Evolutionary conservation across 163 green algal species (phyloP).

Genomic region (Volvox carteri): DNA sequence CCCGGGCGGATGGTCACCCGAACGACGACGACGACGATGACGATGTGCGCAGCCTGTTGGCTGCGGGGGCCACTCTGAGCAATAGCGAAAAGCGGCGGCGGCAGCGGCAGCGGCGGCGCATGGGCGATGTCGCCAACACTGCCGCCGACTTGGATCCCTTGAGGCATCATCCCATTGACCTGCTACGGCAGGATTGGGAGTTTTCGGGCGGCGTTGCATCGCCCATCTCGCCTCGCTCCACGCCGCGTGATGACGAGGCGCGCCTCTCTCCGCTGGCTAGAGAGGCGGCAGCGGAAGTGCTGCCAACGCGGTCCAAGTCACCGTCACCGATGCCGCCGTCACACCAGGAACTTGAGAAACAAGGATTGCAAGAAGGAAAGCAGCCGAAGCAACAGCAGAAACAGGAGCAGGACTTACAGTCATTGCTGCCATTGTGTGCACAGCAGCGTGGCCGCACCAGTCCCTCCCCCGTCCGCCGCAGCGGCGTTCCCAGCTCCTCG

Average conservation of each 20-base stretch:
- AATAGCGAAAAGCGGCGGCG: slow-evolving; percentile 22
- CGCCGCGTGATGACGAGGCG: neutral
- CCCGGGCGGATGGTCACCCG: too few species aligned
- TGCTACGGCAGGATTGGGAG: slow-evolving; percentile 40
- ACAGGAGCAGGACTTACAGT: neutral
- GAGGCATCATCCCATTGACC: slow-evolving; percentile 12
- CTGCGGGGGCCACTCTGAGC: slow-evolving; percentile 9
- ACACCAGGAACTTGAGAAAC: too few species aligned
- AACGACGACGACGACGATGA: neutral
- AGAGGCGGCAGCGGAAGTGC: too few species aligned
- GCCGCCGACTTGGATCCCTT: neutral
- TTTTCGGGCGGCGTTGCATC: slow-evolving; percentile 32
- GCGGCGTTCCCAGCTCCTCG: neutral
- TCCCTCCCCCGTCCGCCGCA: neutral
- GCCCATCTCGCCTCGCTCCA: slow-evolving; percentile 25
- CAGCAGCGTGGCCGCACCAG: slow-evolving; percentile 10
- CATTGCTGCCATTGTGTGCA: neutral
- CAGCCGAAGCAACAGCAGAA: neutral
- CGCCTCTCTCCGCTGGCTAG: too few species aligned
- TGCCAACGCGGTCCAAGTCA: too few species aligned
- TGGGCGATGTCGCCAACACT: neutral
- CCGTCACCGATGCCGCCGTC: too few species aligned
- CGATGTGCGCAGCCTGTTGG: slow-evolving; percentile 20
- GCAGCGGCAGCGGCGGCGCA: slow-evolving; percentile 32
- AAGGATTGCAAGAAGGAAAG: neutral